phyloP scores from a whole-genome alignment of 768 basidiomycete species.

The Boletus huronensis region DNA sequence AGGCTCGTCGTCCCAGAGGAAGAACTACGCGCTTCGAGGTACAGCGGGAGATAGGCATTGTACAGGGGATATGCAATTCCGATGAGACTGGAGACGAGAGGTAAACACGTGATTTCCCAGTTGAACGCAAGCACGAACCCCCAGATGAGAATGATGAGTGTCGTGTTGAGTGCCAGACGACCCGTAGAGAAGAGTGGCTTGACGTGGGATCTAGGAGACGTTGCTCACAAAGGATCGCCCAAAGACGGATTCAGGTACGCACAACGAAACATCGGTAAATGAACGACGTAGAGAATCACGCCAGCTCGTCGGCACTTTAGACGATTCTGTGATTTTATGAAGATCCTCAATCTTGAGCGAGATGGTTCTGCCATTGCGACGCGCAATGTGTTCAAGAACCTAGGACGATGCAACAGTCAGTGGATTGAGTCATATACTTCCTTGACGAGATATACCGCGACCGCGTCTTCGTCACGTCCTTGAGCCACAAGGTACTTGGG shows the following conservation, averaged over 20 bases:
- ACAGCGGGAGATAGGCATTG: constrained; percentile 49
- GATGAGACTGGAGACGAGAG: constrained; percentile 33
- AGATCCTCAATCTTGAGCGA: constrained; percentile 47
- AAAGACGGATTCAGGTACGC: constrained; percentile 8
- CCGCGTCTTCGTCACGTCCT: constrained; percentile 54
- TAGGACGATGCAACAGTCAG: constrained; percentile 12
- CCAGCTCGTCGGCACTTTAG: constrained; percentile 14
- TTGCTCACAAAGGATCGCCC: background rate
- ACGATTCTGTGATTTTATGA: constrained; percentile 24
- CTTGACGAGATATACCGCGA: constrained; percentile 33
- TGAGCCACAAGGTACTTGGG: constrained; percentile 58
- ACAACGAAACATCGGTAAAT: constrained; percentile 42
- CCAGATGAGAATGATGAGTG: constrained; percentile 50
- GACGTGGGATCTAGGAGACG: constrained; percentile 41
- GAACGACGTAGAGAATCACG: constrained; percentile 29
- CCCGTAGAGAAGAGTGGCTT: constrained; percentile 46
- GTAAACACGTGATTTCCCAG: background rate
- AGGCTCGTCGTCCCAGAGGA: constrained; percentile 22
- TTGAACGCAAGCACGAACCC: constrained; percentile 31
- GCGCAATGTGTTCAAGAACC: constrained; percentile 49
- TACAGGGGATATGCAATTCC: constrained; percentile 55
- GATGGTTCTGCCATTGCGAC: constrained; percentile 43
- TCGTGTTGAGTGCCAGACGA: constrained; percentile 44
- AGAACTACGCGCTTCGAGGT: constrained; percentile 37
- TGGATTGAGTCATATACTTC: background rate